A percentile compares a stretch with the other conserved stretches of the same genome.
Evolutionary conservation across 495 filamentous ascomycete species (phyloP).

Genomic region (Pseudomonodictys pantanalensis): DNA sequence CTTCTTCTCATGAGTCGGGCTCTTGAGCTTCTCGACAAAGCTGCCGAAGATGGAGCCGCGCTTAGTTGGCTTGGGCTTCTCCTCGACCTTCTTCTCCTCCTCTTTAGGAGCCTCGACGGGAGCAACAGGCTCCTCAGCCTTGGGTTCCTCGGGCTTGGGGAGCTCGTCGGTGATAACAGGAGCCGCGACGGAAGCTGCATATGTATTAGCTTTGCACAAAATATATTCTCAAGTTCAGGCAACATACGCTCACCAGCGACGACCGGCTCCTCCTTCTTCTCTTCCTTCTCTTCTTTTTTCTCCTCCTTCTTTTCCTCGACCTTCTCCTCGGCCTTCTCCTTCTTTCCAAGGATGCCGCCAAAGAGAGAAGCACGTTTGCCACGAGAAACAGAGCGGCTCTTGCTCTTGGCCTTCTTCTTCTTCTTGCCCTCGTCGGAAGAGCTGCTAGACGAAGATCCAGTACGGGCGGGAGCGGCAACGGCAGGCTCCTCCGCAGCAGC

Average conservation of each 20-base stretch:
- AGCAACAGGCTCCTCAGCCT: constrained; percentile 35
- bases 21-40: constrained; percentile 40
- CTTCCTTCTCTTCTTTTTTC: constrained; percentile 46
- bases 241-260: constrained; percentile 36
- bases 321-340: constrained; percentile 49
- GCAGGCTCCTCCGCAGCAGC: constrained; percentile 18
- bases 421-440: constrained; percentile 44
- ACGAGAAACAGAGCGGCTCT: constrained; percentile 71
- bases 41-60: constrained; percentile 44
- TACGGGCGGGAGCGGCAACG: constrained; percentile 23
- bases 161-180: constrained; percentile 36
- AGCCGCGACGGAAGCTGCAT: constrained; percentile 19
- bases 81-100: constrained; percentile 30
- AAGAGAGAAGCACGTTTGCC: constrained; percentile 84
- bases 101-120: constrained; percentile 32
- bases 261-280: constrained; percentile 43
- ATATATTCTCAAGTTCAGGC: constrained; percentile 8
- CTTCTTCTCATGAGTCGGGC: constrained; percentile 43
- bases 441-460: constrained; percentile 32
- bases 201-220: neutral
- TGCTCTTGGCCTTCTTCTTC: constrained; percentile 39
- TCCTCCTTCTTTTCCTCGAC: constrained; percentile 54
- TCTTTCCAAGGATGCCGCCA: constrained; percentile 68
- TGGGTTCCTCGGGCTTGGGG: constrained; percentile 35
- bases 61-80: constrained; percentile 41